Base-by-base conservation (phyloP, 1,284 basidiomycete species). In the Cryptococcus sp. region DNA sequence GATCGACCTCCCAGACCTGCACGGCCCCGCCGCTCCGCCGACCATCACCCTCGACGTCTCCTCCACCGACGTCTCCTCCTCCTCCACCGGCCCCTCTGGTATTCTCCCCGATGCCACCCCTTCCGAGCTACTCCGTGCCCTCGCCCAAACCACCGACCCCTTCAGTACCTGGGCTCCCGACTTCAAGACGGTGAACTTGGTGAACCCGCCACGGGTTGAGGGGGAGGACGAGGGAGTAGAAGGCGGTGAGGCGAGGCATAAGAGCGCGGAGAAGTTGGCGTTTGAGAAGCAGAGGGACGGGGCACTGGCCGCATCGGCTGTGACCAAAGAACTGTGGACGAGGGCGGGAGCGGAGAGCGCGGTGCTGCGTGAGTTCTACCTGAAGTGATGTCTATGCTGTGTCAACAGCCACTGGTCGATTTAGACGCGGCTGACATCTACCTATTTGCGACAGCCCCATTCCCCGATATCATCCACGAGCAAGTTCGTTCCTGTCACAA, bases 401-500 rank as follows among this genome's bases (percentile, higher is more conserved):
- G 21, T 21, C 5, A 38, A 9, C 37, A 47, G 15, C 12, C 12
- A 6, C 21, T 15, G 7, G 15, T 20, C 11, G 28, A 33, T 5
- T 33, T 33, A 9, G 5, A 33, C 44, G n/a, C 18, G 37, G n/a
- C 28, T 54, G 56, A 54, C 36, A 16, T 53, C 4, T 18, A 43
- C 23, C 52, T n/a, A 33, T 33, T 4, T 9, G 28, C 28, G 28
- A 20, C 62, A 91, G 90, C 84, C 56, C 85, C 88, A 33, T 84
- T 98, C 23, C 91, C 94, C 0, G 85, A 88, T 33, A 79, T 79
- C 1, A 78, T 97, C 21, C 85, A 90, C 63, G 81, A 85, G 50
- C 86, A 90, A 71, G 87, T 97, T 82, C 84, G 85, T 9, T 88
- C 89, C 0, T 89, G 89, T 66, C 92, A 97, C 69, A 92, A 91